These are phyloP conservation scores for Aspergillus intermedius DNA, from an alignment of 2,329 filamentous ascomycete genomes.

Conservation along the genomic window DNA sequence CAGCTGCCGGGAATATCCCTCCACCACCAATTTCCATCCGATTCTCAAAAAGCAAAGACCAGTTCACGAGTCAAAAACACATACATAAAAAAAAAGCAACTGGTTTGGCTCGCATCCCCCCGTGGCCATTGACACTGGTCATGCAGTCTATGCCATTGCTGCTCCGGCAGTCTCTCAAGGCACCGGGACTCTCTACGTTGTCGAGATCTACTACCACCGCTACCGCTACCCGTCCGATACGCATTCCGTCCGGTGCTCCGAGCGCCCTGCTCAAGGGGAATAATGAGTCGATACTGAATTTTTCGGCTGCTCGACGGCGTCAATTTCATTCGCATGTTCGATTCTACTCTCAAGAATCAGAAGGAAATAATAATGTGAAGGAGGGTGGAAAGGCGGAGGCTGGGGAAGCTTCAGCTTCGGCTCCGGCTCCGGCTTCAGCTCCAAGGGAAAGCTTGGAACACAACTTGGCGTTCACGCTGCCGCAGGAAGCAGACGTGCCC, in stretches of 20 bases:
- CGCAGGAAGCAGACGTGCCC: neutral
- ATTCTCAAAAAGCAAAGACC: slow-evolving; percentile 13
- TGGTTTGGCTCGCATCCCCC: slow-evolving; percentile 11
- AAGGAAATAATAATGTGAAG: slow-evolving; percentile 8
- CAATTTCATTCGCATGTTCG: slow-evolving; percentile 28
- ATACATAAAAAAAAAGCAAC: slow-evolving; percentile 7
- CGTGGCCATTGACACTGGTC: slow-evolving; percentile 20
- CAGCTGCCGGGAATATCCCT: slow-evolving; percentile 1
- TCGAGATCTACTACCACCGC: slow-evolving; percentile 14
- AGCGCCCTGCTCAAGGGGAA: slow-evolving; percentile 12
- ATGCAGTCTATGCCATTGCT: slow-evolving; percentile 38
- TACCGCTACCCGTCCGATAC: slow-evolving; percentile 13
- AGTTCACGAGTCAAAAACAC: neutral
- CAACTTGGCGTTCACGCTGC: neutral
- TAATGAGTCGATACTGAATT: slow-evolving; percentile 17
- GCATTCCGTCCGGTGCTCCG: neutral
- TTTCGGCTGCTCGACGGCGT: slow-evolving; percentile 40
- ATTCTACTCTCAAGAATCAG: slow-evolving; percentile 20
- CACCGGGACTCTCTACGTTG: slow-evolving; percentile 16
- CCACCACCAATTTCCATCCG: slow-evolving; percentile 9
- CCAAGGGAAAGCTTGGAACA: neutral
- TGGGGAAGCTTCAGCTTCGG: too few species aligned
- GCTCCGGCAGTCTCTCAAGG: slow-evolving; percentile 31
- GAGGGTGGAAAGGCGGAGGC: slow-evolving; percentile 9
- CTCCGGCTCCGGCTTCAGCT: too few species aligned